These are phyloP conservation scores for Paraglomus brasilianum DNA, from an alignment of 192 early-diverging fungal species.

Conservation along the genomic window DNA sequence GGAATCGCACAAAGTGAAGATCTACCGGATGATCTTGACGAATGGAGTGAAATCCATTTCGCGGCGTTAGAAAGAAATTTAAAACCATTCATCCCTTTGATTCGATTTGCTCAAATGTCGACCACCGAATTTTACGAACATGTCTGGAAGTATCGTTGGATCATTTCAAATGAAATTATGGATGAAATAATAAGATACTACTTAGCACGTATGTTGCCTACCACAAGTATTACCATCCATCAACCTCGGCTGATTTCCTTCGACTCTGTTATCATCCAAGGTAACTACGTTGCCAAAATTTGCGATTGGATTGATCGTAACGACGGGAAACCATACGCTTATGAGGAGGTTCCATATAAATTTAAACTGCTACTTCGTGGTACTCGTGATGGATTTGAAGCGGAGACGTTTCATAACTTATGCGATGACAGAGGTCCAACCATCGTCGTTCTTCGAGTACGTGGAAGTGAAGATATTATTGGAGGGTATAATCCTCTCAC, in stretches of 20 bases:
- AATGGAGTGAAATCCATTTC: conserved; percentile 9
- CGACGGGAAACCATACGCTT: background rate
- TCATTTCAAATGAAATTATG: conserved; percentile 22
- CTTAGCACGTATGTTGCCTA: no score
- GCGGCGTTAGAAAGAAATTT: background rate
- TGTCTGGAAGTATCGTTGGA: background rate
- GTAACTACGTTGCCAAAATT: background rate
- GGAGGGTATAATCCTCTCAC: conserved; percentile 1
- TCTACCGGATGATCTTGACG: conserved; percentile 9
- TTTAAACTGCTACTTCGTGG: background rate
- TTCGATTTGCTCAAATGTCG: conserved; percentile 26
- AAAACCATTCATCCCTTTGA: background rate
- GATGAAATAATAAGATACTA: conserved; percentile 3
- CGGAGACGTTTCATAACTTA: background rate
- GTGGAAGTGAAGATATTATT: conserved; percentile 1
- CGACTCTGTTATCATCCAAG: conserved; percentile 1
- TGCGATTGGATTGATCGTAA: conserved; percentile 3
- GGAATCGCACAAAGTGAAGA: background rate
- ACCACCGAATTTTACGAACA: conserved; percentile 11
- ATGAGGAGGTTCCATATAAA: background rate
- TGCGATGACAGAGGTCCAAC: background rate
- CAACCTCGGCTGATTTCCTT: background rate
- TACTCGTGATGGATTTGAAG: conserved; percentile 1
- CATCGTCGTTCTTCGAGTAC: background rate
- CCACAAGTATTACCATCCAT: no score